Evolutionary conservation across 306 rosid species (phyloP).

Genomic region (Malus sylvestris): DNA sequence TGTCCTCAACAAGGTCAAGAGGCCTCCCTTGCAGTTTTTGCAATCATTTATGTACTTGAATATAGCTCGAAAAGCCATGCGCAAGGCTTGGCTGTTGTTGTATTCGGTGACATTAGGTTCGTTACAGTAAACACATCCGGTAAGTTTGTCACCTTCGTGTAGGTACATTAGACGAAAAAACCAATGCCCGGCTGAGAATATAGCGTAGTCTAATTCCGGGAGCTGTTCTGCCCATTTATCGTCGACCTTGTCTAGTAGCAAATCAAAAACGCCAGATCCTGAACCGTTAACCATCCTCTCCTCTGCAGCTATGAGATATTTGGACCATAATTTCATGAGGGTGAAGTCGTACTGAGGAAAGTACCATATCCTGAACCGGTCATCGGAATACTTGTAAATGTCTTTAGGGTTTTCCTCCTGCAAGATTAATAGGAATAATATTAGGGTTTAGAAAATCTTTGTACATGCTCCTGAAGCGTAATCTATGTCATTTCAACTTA

Average conservation of each 20-base stretch:
- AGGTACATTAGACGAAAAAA: slow-evolving; percentile 58
- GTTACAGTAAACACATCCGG: slow-evolving; percentile 62
- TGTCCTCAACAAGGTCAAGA: slow-evolving; percentile 58
- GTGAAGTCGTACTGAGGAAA: slow-evolving; percentile 55
- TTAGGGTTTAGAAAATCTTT: background rate
- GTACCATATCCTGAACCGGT: slow-evolving; percentile 57
- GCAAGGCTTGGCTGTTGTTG: slow-evolving; percentile 25
- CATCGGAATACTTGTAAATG: slow-evolving; percentile 63
- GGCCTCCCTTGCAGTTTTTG: slow-evolving; percentile 28
- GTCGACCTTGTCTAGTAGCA: slow-evolving; percentile 55
- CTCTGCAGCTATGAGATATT: slow-evolving; percentile 49
- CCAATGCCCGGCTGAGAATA: slow-evolving; percentile 79
- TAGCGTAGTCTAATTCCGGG: slow-evolving; percentile 51
- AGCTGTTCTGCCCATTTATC: slow-evolving; percentile 40
- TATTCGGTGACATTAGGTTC: slow-evolving; percentile 37
- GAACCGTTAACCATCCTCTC: slow-evolving; percentile 68
- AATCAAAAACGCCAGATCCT: slow-evolving; percentile 47
- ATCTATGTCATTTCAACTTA: too few species aligned
- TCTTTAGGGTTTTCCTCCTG: slow-evolving; percentile 70
- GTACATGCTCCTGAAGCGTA: background rate
- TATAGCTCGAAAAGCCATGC: slow-evolving; percentile 46
- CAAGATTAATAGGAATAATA: slow-evolving; percentile 2
- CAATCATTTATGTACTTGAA: slow-evolving; percentile 36
- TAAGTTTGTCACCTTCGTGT: slow-evolving; percentile 19
- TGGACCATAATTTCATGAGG: slow-evolving; percentile 63